Percentiles rank a stretch among this genome's conserved stretches.
phyloP scores from a whole-genome alignment of 306 rosid genomes.

The Urtica urens region DNA sequence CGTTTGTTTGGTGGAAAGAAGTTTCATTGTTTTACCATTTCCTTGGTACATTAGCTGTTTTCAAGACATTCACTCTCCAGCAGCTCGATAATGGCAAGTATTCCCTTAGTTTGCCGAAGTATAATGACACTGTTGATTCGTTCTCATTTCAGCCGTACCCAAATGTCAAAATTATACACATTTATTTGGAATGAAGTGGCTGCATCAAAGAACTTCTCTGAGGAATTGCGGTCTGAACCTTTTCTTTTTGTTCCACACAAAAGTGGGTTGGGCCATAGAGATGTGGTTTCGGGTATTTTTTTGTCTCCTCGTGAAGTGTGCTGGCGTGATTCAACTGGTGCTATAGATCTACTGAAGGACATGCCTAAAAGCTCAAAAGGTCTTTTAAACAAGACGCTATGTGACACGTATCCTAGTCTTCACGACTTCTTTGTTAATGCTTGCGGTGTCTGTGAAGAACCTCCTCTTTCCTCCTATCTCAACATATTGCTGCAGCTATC shows the following conservation, averaged over 20 bases:
- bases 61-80: too few relatives aligned
- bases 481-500: slow-evolving; percentile 75
- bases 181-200: slow-evolving; percentile 75
- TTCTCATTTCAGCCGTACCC: slow-evolving; percentile 42
- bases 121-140: not conserved
- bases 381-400: slow-evolving; percentile 43
- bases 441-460: slow-evolving; percentile 57
- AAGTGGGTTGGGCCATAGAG: slow-evolving; percentile 34
- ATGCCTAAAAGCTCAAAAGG: slow-evolving; percentile 22
- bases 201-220: slow-evolving; percentile 40
- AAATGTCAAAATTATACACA: slow-evolving; percentile 69
- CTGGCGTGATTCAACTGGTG: slow-evolving; percentile 70
- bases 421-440: slow-evolving; percentile 60
- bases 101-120: slow-evolving; percentile 6
- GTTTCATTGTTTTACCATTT: too few relatives aligned
- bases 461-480: slow-evolving; percentile 63
- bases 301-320: slow-evolving; percentile 50
- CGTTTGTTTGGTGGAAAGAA: too few relatives aligned
- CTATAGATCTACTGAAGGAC: slow-evolving; percentile 39
- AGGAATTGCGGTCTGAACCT: slow-evolving; percentile 53
- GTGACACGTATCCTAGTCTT: slow-evolving; percentile 59
- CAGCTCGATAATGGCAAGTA: too few relatives aligned
- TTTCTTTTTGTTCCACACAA: slow-evolving; percentile 62
- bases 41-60: too few relatives aligned
- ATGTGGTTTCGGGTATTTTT: slow-evolving; percentile 53